These are phyloP conservation scores for Madurella fahalii DNA, from an alignment of 2,329 filamentous ascomycete genomes.

Conservation along the genomic window DNA sequence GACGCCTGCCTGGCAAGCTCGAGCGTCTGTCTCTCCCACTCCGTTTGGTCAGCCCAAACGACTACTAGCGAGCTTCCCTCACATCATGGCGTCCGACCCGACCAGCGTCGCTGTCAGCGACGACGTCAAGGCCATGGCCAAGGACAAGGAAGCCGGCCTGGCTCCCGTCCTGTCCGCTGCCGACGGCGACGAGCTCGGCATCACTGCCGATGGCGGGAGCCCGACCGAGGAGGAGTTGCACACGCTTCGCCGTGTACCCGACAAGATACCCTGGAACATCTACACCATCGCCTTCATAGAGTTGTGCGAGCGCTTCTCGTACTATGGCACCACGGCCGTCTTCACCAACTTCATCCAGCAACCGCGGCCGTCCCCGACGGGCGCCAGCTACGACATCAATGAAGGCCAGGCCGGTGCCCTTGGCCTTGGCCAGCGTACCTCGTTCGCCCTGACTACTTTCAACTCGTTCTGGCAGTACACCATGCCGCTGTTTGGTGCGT, in stretches of 20 bases:
- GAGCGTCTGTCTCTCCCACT: not conserved
- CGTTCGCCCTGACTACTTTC: conserved; percentile 33
- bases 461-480: conserved; percentile 57
- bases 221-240: conserved; percentile 50
- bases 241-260: conserved; percentile 51
- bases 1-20: not conserved
- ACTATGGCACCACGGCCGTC: conserved; percentile 63
- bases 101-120: conserved; percentile 16
- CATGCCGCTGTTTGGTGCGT: conserved; percentile 54
- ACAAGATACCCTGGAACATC: conserved; percentile 54
- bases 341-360: conserved; percentile 65
- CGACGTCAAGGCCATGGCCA: conserved; percentile 12
- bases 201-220: conserved; percentile 10
- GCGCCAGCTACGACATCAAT: conserved; percentile 36
- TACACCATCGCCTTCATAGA: conserved; percentile 65
- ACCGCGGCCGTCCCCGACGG: conserved; percentile 54
- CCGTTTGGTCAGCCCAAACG: not conserved
- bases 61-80: not conserved
- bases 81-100: conserved; percentile 17
- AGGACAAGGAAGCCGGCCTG: conserved; percentile 17
- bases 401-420: conserved; percentile 49
- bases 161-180: conserved; percentile 6
- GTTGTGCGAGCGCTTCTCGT: conserved; percentile 68
- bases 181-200: conserved; percentile 14
- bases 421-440: conserved; percentile 39